phyloP scores from a whole-genome alignment of 148 eudicot species.

The Vaccinium vitisidaea region DNA sequence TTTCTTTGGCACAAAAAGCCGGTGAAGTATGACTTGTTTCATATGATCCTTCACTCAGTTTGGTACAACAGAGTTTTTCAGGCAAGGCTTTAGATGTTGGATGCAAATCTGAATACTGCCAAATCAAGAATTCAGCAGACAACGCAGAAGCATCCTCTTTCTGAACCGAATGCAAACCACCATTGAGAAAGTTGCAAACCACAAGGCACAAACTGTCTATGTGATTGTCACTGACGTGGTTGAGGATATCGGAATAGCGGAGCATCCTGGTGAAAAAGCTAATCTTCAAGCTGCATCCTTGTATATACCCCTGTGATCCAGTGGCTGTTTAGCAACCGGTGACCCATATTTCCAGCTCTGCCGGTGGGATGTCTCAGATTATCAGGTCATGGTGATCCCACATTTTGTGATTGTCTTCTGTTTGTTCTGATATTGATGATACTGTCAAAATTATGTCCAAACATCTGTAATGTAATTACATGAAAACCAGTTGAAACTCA shows the following conservation, averaged over 20 bases:
- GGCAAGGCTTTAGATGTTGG: slow-evolving; percentile 17
- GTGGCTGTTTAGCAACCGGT: background rate
- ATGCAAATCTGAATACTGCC: background rate
- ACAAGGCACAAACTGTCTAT: background rate
- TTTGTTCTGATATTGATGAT: background rate
- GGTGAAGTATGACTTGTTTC: slow-evolving; percentile 73
- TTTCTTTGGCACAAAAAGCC: slow-evolving; percentile 72
- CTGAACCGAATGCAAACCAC: background rate
- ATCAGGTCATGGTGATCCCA: background rate
- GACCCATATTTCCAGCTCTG: background rate
- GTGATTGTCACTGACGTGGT: background rate
- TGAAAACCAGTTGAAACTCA: background rate
- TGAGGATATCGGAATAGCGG: background rate
- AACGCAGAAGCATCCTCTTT: background rate
- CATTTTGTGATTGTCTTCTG: background rate
- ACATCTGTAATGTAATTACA: background rate
- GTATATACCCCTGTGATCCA: slow-evolving; percentile 2
- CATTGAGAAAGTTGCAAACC: background rate
- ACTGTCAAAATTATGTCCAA: background rate
- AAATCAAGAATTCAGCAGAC: background rate
- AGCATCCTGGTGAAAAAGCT: background rate
- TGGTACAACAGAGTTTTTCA: slow-evolving; percentile 71
- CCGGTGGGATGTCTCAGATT: background rate
- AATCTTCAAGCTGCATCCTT: background rate
- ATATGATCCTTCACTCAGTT: slow-evolving; percentile 82